These are phyloP conservation scores for Lachnellula cervina DNA, from an alignment of 2,329 filamentous ascomycete species.

Conservation along the genomic window DNA sequence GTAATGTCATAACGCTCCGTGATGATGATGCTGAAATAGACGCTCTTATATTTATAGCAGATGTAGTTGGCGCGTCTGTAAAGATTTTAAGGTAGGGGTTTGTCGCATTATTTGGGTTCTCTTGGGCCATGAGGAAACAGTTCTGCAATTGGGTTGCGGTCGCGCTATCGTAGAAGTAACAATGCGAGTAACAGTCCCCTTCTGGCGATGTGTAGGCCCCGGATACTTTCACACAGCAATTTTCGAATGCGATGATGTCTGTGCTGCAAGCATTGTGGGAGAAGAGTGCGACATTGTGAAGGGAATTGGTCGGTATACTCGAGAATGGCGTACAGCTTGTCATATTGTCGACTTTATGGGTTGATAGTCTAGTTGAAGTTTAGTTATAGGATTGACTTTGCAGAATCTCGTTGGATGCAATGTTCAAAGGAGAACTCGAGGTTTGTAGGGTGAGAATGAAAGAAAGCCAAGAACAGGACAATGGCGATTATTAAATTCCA, in stretches of 20 bases:
- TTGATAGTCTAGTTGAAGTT: too few relatives aligned
- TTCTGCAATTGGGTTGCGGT: background rate
- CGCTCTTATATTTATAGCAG: conserved; percentile 4
- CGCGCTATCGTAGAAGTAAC: background rate
- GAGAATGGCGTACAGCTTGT: background rate
- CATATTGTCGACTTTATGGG: too few relatives aligned
- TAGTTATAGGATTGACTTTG: background rate
- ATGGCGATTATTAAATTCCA: background rate
- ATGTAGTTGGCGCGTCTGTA: background rate
- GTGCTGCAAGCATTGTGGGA: background rate
- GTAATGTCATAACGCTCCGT: too few relatives aligned
- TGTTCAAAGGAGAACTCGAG: background rate
- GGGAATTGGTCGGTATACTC: background rate
- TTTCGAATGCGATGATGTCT: background rate
- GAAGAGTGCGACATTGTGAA: background rate
- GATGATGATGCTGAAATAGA: background rate
- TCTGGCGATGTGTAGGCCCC: background rate
- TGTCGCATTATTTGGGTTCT: background rate
- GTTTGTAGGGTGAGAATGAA: background rate
- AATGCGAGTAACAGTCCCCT: background rate
- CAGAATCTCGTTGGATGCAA: background rate
- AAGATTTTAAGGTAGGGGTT: background rate
- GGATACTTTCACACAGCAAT: background rate
- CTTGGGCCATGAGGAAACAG: background rate
- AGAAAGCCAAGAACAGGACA: background rate